Conservation (phyloP, 176 grass and related monocot genomes). For the Urochloa ruziziensis region DNA sequence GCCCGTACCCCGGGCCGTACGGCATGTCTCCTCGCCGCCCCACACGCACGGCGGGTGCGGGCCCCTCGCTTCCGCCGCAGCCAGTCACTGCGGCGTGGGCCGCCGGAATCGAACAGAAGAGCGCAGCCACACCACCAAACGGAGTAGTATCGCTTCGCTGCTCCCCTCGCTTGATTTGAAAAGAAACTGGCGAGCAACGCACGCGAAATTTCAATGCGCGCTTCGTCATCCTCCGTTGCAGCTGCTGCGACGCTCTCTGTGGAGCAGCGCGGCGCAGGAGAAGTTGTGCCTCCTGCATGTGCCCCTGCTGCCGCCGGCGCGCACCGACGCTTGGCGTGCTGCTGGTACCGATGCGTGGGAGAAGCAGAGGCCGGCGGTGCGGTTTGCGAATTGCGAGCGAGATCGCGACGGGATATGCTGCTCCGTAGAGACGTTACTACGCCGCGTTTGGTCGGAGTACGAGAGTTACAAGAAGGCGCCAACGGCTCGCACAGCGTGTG, state of each 20-base stretch:
- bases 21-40: background rate
- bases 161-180: conserved; percentile 17
- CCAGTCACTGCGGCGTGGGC: background rate
- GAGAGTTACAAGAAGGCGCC: background rate
- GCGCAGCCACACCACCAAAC: background rate
- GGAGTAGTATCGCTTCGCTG: too few species aligned
- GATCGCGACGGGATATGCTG: too few species aligned
- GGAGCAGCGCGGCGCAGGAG: background rate
- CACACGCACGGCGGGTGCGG: background rate
- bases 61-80: background rate
- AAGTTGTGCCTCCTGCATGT: background rate
- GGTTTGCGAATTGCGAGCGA: too few species aligned
- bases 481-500: background rate
- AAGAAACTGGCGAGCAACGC: background rate
- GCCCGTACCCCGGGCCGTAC: conserved; percentile 47
- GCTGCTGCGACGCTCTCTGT: background rate
- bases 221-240: background rate
- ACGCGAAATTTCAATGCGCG: background rate
- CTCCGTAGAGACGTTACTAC: too few species aligned
- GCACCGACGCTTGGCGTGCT: background rate
- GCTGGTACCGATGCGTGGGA: too few species aligned
- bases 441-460: background rate
- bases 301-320: background rate
- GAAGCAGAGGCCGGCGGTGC: too few species aligned
- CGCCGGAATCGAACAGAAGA: background rate